These are phyloP conservation scores for Inonotus hispidus DNA, from an alignment of 1,284 basidiomycete genomes.

Conservation along the genomic window DNA sequence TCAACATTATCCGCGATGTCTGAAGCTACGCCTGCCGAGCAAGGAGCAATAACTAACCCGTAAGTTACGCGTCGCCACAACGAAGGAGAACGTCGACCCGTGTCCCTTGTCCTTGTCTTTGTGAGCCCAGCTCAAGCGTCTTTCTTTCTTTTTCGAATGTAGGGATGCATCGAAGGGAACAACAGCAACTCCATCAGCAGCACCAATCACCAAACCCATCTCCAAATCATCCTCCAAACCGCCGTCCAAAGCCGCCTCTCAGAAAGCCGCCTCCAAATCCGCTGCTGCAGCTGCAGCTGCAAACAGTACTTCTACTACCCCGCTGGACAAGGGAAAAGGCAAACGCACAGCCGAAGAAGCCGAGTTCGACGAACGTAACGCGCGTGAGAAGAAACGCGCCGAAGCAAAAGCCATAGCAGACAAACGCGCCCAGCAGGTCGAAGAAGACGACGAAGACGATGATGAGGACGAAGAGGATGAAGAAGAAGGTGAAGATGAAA, in stretches of 20 bases:
- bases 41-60: background rate
- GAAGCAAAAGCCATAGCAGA: background rate
- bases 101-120: too few relatives aligned
- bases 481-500: constrained; percentile 15
- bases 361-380: constrained; percentile 11
- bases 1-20: background rate
- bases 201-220: background rate
- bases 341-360: constrained; percentile 17
- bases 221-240: background rate
- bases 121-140: background rate
- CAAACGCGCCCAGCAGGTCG: background rate
- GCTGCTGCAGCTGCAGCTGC: too few relatives aligned
- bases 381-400: constrained; percentile 2
- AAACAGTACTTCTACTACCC: too few relatives aligned
- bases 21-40: background rate
- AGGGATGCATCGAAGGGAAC: background rate
- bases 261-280: background rate
- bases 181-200: background rate
- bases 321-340: constrained; percentile 18
- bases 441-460: constrained; percentile 9
- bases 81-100: background rate
- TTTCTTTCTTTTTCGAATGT: background rate
- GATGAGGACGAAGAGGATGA: constrained; percentile 17
- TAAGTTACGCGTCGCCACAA: background rate
- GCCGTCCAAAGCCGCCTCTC: background rate